Conservation (phyloP, 2,329 filamentous ascomycete genomes). For the Aspergillus clavatus region DNA sequence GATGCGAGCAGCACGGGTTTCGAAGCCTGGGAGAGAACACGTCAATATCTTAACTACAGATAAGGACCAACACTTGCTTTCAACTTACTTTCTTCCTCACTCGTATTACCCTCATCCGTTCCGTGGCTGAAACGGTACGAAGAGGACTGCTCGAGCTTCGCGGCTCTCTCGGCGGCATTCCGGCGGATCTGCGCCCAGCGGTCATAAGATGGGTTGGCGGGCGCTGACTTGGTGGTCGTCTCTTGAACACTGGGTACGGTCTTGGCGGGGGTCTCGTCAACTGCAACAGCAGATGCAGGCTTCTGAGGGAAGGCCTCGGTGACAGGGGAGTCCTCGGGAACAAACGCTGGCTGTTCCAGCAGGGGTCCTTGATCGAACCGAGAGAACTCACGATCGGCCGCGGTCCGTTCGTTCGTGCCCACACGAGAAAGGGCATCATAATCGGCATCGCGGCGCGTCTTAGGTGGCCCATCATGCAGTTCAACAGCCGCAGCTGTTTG, state of each 20-base stretch:
- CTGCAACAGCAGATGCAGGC: constrained; percentile 2
- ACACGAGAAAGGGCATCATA: constrained; percentile 57
- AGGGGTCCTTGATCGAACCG: constrained; percentile 87
- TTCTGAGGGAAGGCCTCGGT: constrained; percentile 16
- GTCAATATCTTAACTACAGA: constrained; percentile 20
- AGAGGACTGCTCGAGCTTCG: constrained; percentile 62
- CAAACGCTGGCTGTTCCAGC: constrained; percentile 77
- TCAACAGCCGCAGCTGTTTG: constrained; percentile 3
- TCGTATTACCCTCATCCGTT: constrained; percentile 81
- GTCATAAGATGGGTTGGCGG: constrained; percentile 52
- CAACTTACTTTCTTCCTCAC: constrained; percentile 84
- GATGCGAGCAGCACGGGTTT: constrained; percentile 93
- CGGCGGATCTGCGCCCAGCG: constrained; percentile 95
- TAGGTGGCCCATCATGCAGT: constrained; percentile 27
- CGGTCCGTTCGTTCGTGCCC: constrained; percentile 47
- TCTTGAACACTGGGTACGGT: constrained; percentile 1
- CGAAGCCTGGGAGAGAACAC: constrained; percentile 63
- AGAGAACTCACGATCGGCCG: constrained; percentile 50
- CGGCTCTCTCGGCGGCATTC: constrained; percentile 81
- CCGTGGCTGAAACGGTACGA: constrained; percentile 51
- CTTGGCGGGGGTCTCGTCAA: constrained; percentile 5
- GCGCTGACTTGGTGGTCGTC: constrained; percentile 3
- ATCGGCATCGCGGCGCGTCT: constrained; percentile 47
- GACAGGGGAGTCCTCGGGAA: constrained; percentile 51
- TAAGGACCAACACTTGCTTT: neutral